A percentile compares a stretch with the other conserved stretches of the same genome.
phyloP scores from a whole-genome alignment of 345 rosid species.

The Eucalyptus tenuipes region DNA sequence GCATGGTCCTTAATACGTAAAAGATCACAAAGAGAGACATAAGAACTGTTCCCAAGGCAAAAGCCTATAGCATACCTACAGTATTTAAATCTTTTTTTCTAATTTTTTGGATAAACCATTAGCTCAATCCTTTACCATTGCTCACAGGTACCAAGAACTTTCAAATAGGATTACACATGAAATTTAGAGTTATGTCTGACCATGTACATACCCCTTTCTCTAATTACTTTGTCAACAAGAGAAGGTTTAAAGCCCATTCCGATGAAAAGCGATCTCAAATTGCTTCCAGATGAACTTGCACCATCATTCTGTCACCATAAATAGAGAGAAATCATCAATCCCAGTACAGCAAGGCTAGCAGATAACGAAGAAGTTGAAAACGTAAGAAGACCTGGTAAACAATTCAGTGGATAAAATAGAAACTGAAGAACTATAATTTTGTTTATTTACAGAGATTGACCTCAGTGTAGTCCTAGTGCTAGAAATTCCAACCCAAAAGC shows the following conservation, averaged over 20 bases:
- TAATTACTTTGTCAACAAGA: slow-evolving; percentile 57
- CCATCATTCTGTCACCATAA: slow-evolving; percentile 38
- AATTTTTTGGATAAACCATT: background rate
- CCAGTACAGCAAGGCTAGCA: background rate
- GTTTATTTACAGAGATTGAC: background rate
- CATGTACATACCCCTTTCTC: slow-evolving; percentile 55
- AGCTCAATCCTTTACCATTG: background rate
- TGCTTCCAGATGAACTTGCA: slow-evolving; percentile 79
- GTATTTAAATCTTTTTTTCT: background rate
- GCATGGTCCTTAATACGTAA: background rate
- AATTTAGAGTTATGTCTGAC: background rate
- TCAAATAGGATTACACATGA: background rate
- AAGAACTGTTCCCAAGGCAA: background rate
- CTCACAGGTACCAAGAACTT: background rate
- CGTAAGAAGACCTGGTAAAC: background rate
- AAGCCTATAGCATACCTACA: background rate
- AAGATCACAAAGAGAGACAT: background rate
- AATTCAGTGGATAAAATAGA: background rate
- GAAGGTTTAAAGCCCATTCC: slow-evolving; percentile 77
- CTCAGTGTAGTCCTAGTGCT: background rate
- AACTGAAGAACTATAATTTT: background rate
- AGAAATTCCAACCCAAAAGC: no score
- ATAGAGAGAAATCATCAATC: background rate
- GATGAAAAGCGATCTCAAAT: slow-evolving; percentile 39
- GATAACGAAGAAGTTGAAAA: background rate